Base-by-base conservation (phyloP, 495 filamentous ascomycete species). In the Apiosordaria backusii region DNA sequence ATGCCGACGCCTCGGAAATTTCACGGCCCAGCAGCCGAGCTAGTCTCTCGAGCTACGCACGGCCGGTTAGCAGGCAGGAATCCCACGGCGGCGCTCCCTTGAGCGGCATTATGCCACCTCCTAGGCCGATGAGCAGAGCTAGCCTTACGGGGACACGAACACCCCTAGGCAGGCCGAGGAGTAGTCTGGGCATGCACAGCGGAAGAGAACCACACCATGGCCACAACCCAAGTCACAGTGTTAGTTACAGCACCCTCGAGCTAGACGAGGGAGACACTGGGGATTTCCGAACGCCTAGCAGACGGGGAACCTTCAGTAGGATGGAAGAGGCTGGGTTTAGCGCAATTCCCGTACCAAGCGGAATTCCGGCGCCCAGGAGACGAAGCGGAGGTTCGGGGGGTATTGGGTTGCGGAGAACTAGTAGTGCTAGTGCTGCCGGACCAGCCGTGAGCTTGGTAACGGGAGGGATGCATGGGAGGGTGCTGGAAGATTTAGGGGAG, bases 111-210 rank as follows among this genome's bases (percentile, higher is more conserved):
- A 77, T 76, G 57, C 86, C 88, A 4, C 90, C 92, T 26, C 74
- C 75, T 22, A 91, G 90, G 65, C 87, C 91, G 57, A 84, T 87
- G 71, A 92, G 89, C 71, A 84, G 81, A 10, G 70, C 80, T 4
- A 81, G 80, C 57, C 61, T 89, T 29, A 80, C 80, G 5, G 84
- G 88, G 3, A 76, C 87, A 16, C 85, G 89, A 40, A 92, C 91
- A 3, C 88, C 90, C 9, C 71, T 88, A 23, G 82, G 82, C 50
- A 78, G 87, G 25, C 86, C 88, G 10, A 77, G 86, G 59, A 87
- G 84, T 54, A 86, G 83, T 68, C 74, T 82, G 4, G 67, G 69
- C 24, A 60, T 60, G 21, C 27, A 68, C 63, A 29, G 57, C 26
- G 50, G 45, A 2, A 26, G 53, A 59, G 1, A 53, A 53, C 9